These are phyloP conservation scores for Metschnikowia shivogae DNA, from an alignment of 805 yeast species.

Conservation along the genomic window DNA sequence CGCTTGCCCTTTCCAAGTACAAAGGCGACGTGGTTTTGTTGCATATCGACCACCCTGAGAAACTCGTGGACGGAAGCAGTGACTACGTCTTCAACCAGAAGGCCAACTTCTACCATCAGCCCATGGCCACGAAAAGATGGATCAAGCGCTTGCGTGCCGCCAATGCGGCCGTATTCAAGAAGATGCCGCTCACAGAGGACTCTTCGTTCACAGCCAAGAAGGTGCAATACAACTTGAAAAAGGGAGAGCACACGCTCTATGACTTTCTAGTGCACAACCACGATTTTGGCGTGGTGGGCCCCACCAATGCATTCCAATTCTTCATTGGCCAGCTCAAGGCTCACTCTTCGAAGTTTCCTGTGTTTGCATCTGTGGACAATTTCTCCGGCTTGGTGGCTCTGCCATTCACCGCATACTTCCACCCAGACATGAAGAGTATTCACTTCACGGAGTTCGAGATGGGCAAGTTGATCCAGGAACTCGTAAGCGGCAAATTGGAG, in stretches of 20 bases:
- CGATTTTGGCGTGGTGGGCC: conserved; percentile 36
- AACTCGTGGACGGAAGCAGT: conserved; percentile 64
- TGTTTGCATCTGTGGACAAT: conserved; percentile 69
- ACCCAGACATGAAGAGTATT: conserved; percentile 51
- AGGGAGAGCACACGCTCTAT: conserved; percentile 27
- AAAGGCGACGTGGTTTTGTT: conserved; percentile 44
- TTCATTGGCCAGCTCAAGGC: conserved; percentile 51
- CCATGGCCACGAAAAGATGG: conserved; percentile 65
- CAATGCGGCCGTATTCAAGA: conserved; percentile 31
- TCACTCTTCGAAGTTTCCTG: conserved; percentile 49
- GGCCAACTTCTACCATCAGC: conserved; percentile 60
- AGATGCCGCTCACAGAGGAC: conserved; percentile 34
- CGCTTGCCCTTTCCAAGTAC: conserved; percentile 41
- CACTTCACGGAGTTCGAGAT: conserved; percentile 62
- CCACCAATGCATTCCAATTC: conserved; percentile 47
- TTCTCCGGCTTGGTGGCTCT: conserved; percentile 57
- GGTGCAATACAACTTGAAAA: conserved; percentile 29
- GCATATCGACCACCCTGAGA: conserved; percentile 59
- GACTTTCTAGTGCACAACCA: conserved; percentile 29
- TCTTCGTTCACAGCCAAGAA: conserved; percentile 30
- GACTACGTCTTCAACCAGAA: conserved; percentile 58
- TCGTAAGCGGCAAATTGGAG: conserved; percentile 47
- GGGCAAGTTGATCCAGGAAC: conserved; percentile 51
- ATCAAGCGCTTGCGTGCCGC: conserved; percentile 43
- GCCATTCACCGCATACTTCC: conserved; percentile 57